phyloP scores from a whole-genome alignment of 2,329 filamentous ascomycete genomes.

The Cladophialophora psammophila region DNA sequence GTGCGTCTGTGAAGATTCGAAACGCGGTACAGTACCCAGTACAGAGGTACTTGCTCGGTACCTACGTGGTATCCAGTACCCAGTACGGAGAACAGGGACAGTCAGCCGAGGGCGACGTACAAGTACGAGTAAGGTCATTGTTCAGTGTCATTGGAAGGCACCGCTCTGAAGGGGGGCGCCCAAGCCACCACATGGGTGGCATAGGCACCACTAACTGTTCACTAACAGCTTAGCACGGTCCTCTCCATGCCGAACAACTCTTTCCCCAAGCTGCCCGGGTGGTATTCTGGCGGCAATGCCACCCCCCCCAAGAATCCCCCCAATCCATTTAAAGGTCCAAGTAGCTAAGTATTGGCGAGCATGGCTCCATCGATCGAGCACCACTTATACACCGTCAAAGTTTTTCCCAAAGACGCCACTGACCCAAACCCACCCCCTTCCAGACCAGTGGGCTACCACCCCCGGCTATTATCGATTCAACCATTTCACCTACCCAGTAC shows the following conservation, averaged over 20 bases:
- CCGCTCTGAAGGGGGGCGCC: too few relatives aligned
- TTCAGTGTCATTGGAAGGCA: too few relatives aligned
- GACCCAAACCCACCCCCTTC: conserved; percentile 1
- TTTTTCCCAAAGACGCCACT: conserved; percentile 24
- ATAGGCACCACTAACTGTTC: background rate
- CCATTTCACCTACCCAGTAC: conserved; percentile 4
- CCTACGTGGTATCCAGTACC: too few relatives aligned
- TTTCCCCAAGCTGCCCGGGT: background rate
- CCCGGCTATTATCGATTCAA: background rate
- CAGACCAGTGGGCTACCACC: background rate
- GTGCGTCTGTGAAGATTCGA: background rate
- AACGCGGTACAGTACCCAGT: too few relatives aligned
- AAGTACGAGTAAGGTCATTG: too few relatives aligned
- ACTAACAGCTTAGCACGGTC: background rate
- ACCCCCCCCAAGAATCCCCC: background rate
- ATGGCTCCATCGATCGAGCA: conserved; percentile 5
- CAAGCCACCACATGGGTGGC: background rate
- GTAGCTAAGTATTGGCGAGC: background rate
- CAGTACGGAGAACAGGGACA: background rate
- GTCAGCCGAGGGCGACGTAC: background rate
- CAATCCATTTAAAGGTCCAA: background rate
- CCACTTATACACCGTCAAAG: conserved; percentile 21
- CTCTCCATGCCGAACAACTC: background rate
- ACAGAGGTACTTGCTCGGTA: too few relatives aligned
- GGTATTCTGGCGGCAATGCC: conserved; percentile 1